A percentile compares a stretch with the other conserved stretches of the same genome.
Evolutionary conservation across 2,329 filamentous ascomycete species (phyloP).

Genomic region (Cladophialophora immunda): DNA sequence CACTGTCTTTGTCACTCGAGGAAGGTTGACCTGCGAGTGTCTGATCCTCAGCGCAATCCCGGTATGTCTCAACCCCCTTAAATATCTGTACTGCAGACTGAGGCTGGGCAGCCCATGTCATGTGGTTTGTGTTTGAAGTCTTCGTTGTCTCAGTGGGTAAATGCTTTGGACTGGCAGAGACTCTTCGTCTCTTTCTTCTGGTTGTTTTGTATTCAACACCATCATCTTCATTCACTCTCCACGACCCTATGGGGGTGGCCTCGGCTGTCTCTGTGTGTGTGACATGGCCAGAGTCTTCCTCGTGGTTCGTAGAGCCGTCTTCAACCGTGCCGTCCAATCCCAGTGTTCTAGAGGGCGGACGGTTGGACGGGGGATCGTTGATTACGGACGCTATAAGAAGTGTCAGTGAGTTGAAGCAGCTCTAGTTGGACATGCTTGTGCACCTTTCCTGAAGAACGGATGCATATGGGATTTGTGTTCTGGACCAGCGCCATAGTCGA

Average conservation of each 20-base stretch:
- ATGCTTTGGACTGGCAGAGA: constrained; percentile 23
- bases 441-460: constrained; percentile 47
- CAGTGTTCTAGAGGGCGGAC: not conserved
- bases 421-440: constrained; percentile 23
- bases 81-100: constrained; percentile 21
- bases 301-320: not conserved
- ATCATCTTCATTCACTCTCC: constrained; percentile 11
- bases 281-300: not conserved
- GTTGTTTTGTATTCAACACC: constrained; percentile 25
- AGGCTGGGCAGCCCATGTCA: constrained; percentile 29
- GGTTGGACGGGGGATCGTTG: not conserved
- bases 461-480: constrained; percentile 29
- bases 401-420: constrained; percentile 4
- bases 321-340: constrained; percentile 22
- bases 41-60: not conserved
- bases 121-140: not conserved
- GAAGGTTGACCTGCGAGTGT: not conserved
- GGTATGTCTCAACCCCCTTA: not conserved
- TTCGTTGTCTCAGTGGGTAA: not conserved
- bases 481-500: constrained; percentile 31
- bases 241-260: not conserved
- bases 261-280: not conserved
- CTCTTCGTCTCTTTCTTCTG: constrained; percentile 35
- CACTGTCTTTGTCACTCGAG: not conserved
- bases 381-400: constrained; percentile 5